Evolutionary conservation across 1,139 yeast species (phyloP), one percentile per base, ranked within the genome.

Genomic region (Taiozyma sp.): DNA sequence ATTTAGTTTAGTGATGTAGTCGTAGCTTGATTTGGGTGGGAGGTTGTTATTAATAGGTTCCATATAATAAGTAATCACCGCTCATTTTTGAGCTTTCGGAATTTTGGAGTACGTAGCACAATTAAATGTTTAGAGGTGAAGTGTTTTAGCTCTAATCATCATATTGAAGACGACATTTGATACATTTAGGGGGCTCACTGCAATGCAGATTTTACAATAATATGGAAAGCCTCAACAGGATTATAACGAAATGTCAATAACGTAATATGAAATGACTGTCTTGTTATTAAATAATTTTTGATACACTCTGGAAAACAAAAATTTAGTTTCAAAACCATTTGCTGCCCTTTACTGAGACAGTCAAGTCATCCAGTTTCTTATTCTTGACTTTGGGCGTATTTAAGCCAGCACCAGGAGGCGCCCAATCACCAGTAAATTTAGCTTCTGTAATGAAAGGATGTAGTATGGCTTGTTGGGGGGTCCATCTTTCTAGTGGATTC

Each of bases 401-500:
- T 30, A 54, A 22, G 3, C 51, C 57, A 13, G 68, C 60, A 8
- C 75, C 75, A 2, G 80, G 79, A 19, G 81, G 80, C 46, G 63
- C 64, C 81, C 81, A 77, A 37, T 62, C 64, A 2, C 76, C 79
- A 19, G 62, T 62, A 56, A 76, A 77, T 40, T 66, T 68, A 45
- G 69, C 72, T 40, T 72, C 76, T 4, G 85, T 85, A 21, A 93
- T 81, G 67, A 95, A 93, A 0, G 98, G 98, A 69, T 95, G 99
- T 68, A 82, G 75, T 26, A 86, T 75, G 0, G 98, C 99, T 66
- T 93, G 97, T 60, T 89, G 97, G 11, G 99, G 99, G 0, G 97
- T 89, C 83, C 97, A 85, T 60, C 99, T 77, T 66, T 91, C 97
- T 61, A 93, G 75, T 0, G 99, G 99, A 68, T 91, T 91, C 64